Base-by-base conservation (phyloP, 1,284 basidiomycete genomes). In the Fistulina hepatica region DNA sequence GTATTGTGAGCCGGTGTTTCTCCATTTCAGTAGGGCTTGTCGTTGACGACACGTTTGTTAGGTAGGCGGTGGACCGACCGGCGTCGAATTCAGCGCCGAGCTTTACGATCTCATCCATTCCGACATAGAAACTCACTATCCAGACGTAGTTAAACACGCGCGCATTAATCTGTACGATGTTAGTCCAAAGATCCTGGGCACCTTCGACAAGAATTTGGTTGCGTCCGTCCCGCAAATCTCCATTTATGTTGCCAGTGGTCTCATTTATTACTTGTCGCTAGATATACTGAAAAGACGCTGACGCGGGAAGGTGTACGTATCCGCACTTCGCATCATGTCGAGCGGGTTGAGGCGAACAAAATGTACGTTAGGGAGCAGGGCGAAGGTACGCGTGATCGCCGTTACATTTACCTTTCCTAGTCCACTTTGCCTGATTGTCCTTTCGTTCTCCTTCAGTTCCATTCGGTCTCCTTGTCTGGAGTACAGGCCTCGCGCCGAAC, bases 1-100 rank as follows among this genome's bases (percentile, higher is more conserved):
- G 78, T 44, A 75, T 91, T 40, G 85, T 91, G 34, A 85, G 85
- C 57, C 58, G 58, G 59, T 66, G 6, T 25, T 10, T 10, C 10
- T 26, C 27, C 0, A 57, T 53, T 8, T 32, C 30, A 25, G 38
- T 22, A 16, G 13, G 8, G 6, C 8, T 20, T 17, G 5, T 37
- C 24, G n/a, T 39, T 28, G 17, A 22, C 22, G 21, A 33, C 16
- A 39, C 8, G 2, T 27, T 13, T 16, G 6, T 23, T n/a, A 37
- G 21, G 16, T 41, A 76, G 75, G 75, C n/a, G 79, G 77, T 25
- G 80, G 79, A 10, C 79, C 78, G 2, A 81, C 79, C 6, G 86
- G 86, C 2, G 78, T 89, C 39, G 88, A 91, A 56, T 89, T 90
- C 49, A 73, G 82, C 0, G 86, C 89, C 6, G 91, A 94, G 57